Evolutionary conservation across 306 rosid genomes (phyloP).

Genomic region (Quercus wislizeni): DNA sequence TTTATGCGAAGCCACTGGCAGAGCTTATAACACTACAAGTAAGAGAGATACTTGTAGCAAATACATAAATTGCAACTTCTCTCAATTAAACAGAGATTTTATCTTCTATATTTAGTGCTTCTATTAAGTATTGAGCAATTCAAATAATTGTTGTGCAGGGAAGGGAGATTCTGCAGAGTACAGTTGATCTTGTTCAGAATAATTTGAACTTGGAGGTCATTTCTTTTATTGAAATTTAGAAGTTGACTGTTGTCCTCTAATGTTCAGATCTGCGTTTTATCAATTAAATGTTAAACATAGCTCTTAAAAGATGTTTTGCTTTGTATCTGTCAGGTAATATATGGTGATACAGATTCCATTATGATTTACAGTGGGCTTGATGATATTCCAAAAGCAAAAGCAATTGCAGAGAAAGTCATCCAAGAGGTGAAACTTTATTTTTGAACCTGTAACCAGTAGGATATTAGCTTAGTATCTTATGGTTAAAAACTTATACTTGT

Average conservation of each 20-base stretch:
- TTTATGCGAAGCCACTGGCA: conserved; percentile 95
- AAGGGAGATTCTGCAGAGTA: conserved; percentile 91
- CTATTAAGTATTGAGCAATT: conserved; percentile 14
- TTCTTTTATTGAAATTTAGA: conserved; percentile 25
- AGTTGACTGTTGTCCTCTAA: conserved; percentile 16
- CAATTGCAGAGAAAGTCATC: conserved; percentile 79
- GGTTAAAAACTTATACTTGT: conserved; percentile 15
- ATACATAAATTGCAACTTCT: conserved; percentile 8
- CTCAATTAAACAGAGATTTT: conserved; percentile 8
- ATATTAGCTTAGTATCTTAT: neutral
- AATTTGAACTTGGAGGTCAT: conserved; percentile 89
- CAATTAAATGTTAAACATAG: conserved; percentile 17
- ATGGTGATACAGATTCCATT: conserved; percentile 97
- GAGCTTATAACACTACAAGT: conserved; percentile 93
- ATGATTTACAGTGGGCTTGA: conserved; percentile 97
- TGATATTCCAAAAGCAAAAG: conserved; percentile 73
- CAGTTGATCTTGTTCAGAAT: conserved; percentile 94
- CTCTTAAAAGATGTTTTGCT: conserved; percentile 26
- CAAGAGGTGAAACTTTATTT: conserved; percentile 67
- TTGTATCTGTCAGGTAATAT: conserved; percentile 67
- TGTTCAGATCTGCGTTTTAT: neutral
- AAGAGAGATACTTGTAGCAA: conserved; percentile 33
- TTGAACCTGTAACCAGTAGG: neutral
- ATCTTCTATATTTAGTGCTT: conserved; percentile 20
- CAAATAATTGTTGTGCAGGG: conserved; percentile 59